Percentiles rank a stretch among this genome's conserved stretches.
These are phyloP conservation scores for Phialophora verrucosa DNA, from an alignment of 2,329 filamentous ascomycete genomes.

Conservation along the genomic window DNA sequence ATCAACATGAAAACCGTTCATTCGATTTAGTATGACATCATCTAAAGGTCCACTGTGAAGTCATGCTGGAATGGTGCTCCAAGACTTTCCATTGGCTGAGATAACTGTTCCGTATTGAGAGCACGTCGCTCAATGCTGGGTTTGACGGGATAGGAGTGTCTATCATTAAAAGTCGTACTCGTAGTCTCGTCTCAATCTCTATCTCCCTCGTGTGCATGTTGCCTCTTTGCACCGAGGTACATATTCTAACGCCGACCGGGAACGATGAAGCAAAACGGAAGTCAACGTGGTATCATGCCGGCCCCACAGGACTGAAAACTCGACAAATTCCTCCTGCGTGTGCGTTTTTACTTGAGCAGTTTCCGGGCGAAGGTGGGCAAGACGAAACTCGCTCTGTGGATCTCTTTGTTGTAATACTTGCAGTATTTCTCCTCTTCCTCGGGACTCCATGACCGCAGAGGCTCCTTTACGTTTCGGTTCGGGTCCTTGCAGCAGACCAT, in stretches of 20 bases:
- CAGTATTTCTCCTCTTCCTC: conserved; percentile 93
- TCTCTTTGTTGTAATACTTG: conserved; percentile 96
- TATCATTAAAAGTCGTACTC: conserved; percentile 14
- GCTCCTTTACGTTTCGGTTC: conserved; percentile 80
- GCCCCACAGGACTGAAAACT: conserved; percentile 6
- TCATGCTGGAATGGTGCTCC: conserved; percentile 9
- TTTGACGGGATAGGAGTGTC: not conserved
- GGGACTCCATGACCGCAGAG: conserved; percentile 76
- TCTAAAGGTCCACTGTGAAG: conserved; percentile 18
- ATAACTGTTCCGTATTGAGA: not conserved
- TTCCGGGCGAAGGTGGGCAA: conserved; percentile 92
- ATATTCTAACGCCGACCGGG: not conserved
- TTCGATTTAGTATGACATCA: conserved; percentile 16
- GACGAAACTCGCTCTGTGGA: conserved; percentile 93
- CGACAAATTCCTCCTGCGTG: not conserved
- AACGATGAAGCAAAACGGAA: conserved; percentile 2
- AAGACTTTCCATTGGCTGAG: conserved; percentile 5
- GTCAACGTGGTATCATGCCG: conserved; percentile 34
- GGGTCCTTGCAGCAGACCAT: conserved; percentile 99
- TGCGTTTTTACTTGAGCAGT: conserved; percentile 56
- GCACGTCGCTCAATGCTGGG: not conserved
- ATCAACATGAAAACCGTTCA: not conserved
- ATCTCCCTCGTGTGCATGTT: not conserved
- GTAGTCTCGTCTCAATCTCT: conserved; percentile 9
- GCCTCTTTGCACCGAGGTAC: not conserved